phyloP scores from a whole-genome alignment of 176 grass and related monocot species.

The Oryza officinalis region DNA sequence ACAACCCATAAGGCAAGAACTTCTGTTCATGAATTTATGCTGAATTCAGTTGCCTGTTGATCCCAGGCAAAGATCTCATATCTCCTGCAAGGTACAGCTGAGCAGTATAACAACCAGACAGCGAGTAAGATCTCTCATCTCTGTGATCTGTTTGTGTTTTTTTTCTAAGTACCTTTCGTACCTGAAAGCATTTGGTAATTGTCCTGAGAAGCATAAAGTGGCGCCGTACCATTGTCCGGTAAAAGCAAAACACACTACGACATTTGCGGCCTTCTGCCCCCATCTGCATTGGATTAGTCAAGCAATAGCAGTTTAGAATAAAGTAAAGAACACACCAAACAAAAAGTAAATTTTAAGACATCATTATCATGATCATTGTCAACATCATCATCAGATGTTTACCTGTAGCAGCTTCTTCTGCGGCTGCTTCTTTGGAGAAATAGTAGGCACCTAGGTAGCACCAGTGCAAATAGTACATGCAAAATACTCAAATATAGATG shows the following conservation, averaged over 20 bases:
- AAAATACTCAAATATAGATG: background rate
- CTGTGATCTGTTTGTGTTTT: background rate
- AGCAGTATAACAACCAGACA: background rate
- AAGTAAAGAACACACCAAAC: slow-evolving; percentile 21
- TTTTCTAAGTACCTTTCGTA: slow-evolving; percentile 24
- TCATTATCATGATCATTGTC: background rate
- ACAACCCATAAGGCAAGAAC: background rate
- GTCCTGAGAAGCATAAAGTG: slow-evolving; percentile 38
- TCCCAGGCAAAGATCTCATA: background rate
- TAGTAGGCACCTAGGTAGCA: background rate
- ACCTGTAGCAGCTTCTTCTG: background rate
- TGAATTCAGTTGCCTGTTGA: background rate
- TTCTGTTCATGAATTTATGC: background rate
- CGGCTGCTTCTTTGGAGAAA: background rate
- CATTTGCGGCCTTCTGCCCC: slow-evolving; percentile 21
- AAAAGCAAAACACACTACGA: slow-evolving; percentile 25
- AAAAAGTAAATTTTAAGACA: background rate
- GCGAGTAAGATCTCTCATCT: background rate
- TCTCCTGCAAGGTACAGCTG: background rate
- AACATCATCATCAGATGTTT: background rate
- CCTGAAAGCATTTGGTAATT: slow-evolving; percentile 30
- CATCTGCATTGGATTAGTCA: slow-evolving; percentile 23
- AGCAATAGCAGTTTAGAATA: background rate
- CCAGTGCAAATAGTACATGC: background rate
- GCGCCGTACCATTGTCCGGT: slow-evolving; percentile 33